phyloP scores from a whole-genome alignment of 1,284 basidiomycete species.

The Ceratobasidium papillatum region DNA sequence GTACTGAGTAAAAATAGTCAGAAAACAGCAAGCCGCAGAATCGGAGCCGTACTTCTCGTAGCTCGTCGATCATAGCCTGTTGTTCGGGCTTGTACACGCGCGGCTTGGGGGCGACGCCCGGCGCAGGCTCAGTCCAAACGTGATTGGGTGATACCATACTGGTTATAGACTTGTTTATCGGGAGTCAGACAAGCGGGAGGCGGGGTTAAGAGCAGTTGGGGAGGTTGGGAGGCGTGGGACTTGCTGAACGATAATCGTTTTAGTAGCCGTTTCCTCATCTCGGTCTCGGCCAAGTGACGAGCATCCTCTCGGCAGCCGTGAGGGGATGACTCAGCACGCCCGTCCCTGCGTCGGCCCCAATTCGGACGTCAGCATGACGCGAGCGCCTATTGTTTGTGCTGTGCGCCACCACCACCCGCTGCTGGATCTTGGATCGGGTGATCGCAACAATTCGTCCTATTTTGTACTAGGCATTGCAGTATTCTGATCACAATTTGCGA shows the following conservation, averaged over 20 bases:
- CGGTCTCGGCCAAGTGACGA: constrained; percentile 21
- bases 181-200: neutral
- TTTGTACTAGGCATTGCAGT: neutral
- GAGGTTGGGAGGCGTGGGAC: constrained; percentile 22
- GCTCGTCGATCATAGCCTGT: constrained; percentile 63
- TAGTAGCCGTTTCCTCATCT: constrained; percentile 19
- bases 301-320: constrained; percentile 21
- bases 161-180: neutral
- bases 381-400: neutral
- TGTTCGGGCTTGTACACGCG: constrained; percentile 72
- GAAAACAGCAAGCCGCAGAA: constrained; percentile 8
- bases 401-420: neutral
- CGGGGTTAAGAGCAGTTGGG: neutral
- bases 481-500: neutral
- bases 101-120: constrained; percentile 61
- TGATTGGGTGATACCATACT: constrained; percentile 55
- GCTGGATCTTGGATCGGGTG: neutral
- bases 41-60: constrained; percentile 63
- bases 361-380: neutral
- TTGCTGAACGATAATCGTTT: constrained; percentile 10
- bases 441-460: neutral
- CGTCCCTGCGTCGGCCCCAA: neutral
- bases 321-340: neutral
- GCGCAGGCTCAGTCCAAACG: constrained; percentile 59
- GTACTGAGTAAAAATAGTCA: constrained; percentile 59